Conservation (phyloP, 352 stramenopile genomes). For the Globisporangium spiculum region DNA sequence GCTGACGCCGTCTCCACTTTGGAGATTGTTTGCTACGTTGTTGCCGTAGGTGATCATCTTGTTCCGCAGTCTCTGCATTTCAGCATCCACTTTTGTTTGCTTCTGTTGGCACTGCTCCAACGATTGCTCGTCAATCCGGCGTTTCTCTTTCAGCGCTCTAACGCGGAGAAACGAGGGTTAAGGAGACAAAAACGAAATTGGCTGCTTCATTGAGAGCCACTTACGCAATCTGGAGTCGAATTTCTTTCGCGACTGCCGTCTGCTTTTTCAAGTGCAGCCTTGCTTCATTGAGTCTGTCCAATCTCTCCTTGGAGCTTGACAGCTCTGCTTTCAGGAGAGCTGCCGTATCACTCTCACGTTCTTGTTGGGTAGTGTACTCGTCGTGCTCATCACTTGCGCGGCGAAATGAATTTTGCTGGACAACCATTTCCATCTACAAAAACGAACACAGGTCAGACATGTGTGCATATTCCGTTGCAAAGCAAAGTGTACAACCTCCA, state of each 20-base stretch:
- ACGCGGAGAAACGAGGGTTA: background rate
- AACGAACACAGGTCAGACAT: background rate
- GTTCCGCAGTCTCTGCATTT: background rate
- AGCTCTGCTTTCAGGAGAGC: background rate
- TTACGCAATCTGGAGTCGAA: background rate
- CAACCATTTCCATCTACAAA: background rate
- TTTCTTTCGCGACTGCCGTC: background rate
- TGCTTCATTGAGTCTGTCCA: background rate
- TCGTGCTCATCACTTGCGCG: background rate
- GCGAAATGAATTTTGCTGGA: background rate
- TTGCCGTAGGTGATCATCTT: background rate
- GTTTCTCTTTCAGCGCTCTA: background rate
- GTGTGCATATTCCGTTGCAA: background rate
- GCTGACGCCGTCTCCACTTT: background rate
- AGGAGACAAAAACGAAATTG: background rate
- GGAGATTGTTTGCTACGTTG: background rate
- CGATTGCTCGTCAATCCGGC: background rate
- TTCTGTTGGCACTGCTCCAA: background rate
- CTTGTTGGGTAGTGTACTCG: background rate
- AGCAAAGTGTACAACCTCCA: background rate
- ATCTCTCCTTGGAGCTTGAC: background rate
- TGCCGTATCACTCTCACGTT: background rate
- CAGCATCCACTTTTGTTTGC: background rate
- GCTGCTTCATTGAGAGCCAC: background rate
- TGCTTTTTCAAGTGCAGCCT: background rate